These are phyloP conservation scores for Lolium perenne DNA, from an alignment of 176 grass and related monocot species.

Conservation along the genomic window DNA sequence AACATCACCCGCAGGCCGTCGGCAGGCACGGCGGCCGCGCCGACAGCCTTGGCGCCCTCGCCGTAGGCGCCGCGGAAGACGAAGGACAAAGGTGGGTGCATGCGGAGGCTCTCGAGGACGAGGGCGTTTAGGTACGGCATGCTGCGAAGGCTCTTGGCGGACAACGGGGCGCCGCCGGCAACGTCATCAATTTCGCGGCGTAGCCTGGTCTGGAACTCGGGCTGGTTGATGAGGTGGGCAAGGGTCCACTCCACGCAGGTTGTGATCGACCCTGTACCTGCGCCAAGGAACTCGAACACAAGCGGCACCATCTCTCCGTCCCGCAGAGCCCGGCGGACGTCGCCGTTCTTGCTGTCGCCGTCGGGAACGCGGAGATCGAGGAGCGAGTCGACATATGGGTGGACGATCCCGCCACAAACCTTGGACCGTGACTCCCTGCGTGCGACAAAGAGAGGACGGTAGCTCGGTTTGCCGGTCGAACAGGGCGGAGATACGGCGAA, in stretches of 20 bases:
- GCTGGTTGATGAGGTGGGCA: background rate
- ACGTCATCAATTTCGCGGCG: background rate
- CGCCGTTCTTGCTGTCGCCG: background rate
- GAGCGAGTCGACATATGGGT: conserved; percentile 3
- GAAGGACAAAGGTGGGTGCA: background rate
- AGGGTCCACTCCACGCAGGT: background rate
- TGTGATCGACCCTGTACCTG: background rate
- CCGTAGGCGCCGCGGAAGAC: background rate
- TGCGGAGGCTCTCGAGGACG: conserved; percentile 20
- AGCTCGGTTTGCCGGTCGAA: background rate
- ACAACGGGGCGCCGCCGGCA: too few relatives aligned
- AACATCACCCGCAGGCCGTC: background rate
- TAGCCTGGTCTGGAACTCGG: background rate
- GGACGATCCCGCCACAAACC: background rate
- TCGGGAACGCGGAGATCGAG: background rate
- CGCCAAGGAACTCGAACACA: background rate
- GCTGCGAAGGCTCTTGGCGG: too few relatives aligned
- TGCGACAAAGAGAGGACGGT: background rate
- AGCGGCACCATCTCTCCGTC: background rate
- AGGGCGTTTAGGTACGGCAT: background rate
- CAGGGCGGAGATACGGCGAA: background rate
- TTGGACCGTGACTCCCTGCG: background rate
- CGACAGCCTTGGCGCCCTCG: too few relatives aligned
- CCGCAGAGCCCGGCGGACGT: background rate
- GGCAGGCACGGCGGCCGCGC: background rate